These are phyloP conservation scores for Plasmodium billcollinsi DNA, from an alignment of 169 alveolate species.

Conservation along the genomic window DNA sequence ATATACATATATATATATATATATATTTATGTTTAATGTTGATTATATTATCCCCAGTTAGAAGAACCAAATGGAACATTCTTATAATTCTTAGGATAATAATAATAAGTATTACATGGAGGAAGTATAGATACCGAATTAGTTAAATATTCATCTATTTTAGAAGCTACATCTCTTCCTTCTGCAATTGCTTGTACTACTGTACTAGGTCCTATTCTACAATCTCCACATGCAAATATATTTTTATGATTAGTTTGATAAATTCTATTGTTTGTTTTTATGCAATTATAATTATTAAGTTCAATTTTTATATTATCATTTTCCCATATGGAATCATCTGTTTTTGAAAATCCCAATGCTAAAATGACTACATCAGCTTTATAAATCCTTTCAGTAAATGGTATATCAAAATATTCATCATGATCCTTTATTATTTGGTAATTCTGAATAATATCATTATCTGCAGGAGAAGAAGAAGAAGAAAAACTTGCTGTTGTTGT, in stretches of 20 bases:
- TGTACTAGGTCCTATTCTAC: constrained; percentile 82
- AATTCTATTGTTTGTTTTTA: constrained; percentile 50
- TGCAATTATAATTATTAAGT: constrained; percentile 60
- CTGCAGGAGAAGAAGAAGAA: constrained; percentile 6
- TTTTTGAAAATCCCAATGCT: constrained; percentile 81
- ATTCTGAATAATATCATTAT: constrained; percentile 27
- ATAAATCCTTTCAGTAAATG: constrained; percentile 78
- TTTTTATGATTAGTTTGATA: constrained; percentile 71
- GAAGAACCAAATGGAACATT: constrained; percentile 30
- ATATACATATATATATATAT: neutral
- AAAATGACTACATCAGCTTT: constrained; percentile 81
- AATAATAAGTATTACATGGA: constrained; percentile 61
- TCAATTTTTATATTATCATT: constrained; percentile 77
- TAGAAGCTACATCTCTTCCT: constrained; percentile 79
- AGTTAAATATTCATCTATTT: constrained; percentile 76
- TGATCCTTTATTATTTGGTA: constrained; percentile 28
- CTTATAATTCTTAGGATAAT: constrained; percentile 66
- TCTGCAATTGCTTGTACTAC: constrained; percentile 85
- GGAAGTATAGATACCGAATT: constrained; percentile 72
- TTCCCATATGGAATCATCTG: constrained; percentile 81
- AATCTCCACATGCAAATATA: constrained; percentile 85
- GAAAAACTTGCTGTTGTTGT: constrained; percentile 27
- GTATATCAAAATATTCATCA: constrained; percentile 75
- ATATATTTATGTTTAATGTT: neutral
- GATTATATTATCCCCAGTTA: constrained; percentile 52